phyloP scores from a whole-genome alignment of 2,329 filamentous ascomycete genomes.

The Fusarium floridanum region DNA sequence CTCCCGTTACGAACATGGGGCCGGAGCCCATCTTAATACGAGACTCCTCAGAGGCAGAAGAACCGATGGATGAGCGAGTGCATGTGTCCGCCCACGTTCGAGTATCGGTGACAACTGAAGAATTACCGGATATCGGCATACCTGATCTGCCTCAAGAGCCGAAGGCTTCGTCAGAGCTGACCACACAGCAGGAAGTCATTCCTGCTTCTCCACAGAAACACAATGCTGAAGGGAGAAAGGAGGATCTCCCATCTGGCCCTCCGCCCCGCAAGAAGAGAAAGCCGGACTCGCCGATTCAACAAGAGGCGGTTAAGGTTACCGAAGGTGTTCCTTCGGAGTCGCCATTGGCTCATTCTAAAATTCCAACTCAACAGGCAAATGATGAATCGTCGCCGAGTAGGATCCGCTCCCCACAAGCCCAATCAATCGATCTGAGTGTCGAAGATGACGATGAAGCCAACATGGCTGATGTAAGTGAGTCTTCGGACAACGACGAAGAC shows the following conservation, averaged over 20 bases:
- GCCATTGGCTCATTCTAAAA: constrained; percentile 9
- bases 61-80: constrained; percentile 5
- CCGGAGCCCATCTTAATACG: not conserved
- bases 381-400: constrained; percentile 1
- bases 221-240: not conserved
- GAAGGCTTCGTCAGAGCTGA: not conserved
- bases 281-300: not conserved
- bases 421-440: not conserved
- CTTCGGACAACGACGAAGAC: constrained; percentile 5
- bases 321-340: constrained; percentile 8
- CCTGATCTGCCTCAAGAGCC: not conserved
- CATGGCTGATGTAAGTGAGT: constrained; percentile 21
- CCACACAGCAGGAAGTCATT: not conserved
- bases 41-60: constrained; percentile 1
- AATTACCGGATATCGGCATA: not conserved
- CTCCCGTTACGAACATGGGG: constrained; percentile 12
- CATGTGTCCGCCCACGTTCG: not conserved
- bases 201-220: not conserved
- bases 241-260: not conserved
- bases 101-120: not conserved
- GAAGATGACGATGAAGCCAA: constrained; percentile 24
- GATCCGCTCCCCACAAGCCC: not conserved
- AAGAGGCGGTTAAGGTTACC: constrained; percentile 8
- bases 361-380: constrained; percentile 3
- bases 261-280: not conserved